Percentiles rank a stretch among this genome's conserved stretches.
Conservation (phyloP, 306 rosid genomes). For the Comarum palustre region DNA sequence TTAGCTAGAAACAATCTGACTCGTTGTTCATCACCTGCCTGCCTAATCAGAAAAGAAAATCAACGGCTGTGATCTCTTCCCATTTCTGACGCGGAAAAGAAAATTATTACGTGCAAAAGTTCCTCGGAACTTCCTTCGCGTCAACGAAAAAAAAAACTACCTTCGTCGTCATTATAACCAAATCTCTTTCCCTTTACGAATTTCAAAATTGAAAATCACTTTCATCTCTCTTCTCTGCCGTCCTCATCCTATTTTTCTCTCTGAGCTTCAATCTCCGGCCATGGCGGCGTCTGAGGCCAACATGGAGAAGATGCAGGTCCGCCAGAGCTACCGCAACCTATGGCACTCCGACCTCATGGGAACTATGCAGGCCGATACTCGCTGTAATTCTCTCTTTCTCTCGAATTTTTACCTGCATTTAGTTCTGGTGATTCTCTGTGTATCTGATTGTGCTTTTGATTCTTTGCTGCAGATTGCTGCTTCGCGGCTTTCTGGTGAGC, state of each 20-base stretch:
- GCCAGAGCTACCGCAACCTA: slow-evolving; percentile 75
- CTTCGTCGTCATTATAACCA: not conserved
- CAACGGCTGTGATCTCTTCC: not conserved
- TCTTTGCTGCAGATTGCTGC: slow-evolving; percentile 71
- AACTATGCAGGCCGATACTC: slow-evolving; percentile 64
- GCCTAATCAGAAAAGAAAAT: not conserved
- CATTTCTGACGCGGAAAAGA: not conserved
- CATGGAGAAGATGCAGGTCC: slow-evolving; percentile 75
- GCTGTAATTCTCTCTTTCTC: slow-evolving; percentile 39
- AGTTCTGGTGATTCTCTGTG: not conserved
- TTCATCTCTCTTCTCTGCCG: no score
- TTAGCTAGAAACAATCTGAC: no score
- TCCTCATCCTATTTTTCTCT: not conserved
- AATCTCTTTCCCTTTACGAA: not conserved
- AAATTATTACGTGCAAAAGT: not conserved
- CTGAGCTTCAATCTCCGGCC: not conserved
- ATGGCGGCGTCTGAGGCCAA: slow-evolving; percentile 67
- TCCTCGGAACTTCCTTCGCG: no score
- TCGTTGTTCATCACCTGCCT: not conserved
- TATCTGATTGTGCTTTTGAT: slow-evolving; percentile 9
- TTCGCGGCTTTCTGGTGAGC: slow-evolving; percentile 64
- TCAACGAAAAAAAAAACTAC: no score
- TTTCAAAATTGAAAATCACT: not conserved
- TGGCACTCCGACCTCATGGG: slow-evolving; percentile 72
- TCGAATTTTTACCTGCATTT: not conserved